Evolutionary conservation across 495 filamentous ascomycete genomes (phyloP), one percentile per base, ranked within the genome.

Genomic region (Talaromyces liani): DNA sequence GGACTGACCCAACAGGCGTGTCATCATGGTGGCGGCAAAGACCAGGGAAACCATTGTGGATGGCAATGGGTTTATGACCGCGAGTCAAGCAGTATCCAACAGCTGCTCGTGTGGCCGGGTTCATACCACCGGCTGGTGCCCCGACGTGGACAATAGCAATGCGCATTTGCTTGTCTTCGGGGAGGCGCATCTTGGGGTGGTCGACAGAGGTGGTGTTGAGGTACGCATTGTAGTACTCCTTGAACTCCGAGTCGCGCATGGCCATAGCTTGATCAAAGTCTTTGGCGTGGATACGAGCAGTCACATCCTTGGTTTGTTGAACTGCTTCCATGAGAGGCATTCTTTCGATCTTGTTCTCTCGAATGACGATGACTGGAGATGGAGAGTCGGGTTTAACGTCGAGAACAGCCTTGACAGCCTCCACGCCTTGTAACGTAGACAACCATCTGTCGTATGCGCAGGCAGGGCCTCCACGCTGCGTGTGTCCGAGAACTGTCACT

Each of bases 111-210:
- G 96, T 96, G 22, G 95, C 93, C 51, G 93, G 91, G 76, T 99
- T 99, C 88, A 99, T 97, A 71, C 95, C 95, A 69, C 94, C 95
- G n/a, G 95, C 95, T 6, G 95, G 95, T 29, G 95, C 95, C 66
- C 95, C 95, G 63, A 98, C 92, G 69, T 99, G 96, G 71, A 99
- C 89, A 65, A 98, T 93, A 6, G 89, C 94, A 68, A 99, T 91
- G 41, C 85, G 87, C 91, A 97, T 92, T 68, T 87, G 87, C 81
- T 96, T 89, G 39, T 88, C 82, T 63, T 86, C 79, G 0, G 92
- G 85, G 20, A 96, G 79, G 57, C 80, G 69, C 65, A 88, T 71
- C 56, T 80, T 78, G 3, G 82, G 82, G 65, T 90, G 85, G 57
- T 88, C 85, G 2, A 83, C 82, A 12, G 84, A 86, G 2, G 94